These are phyloP conservation scores for Fusarium sp. DNA, from an alignment of 2,329 filamentous ascomycete species.

Conservation along the genomic window DNA sequence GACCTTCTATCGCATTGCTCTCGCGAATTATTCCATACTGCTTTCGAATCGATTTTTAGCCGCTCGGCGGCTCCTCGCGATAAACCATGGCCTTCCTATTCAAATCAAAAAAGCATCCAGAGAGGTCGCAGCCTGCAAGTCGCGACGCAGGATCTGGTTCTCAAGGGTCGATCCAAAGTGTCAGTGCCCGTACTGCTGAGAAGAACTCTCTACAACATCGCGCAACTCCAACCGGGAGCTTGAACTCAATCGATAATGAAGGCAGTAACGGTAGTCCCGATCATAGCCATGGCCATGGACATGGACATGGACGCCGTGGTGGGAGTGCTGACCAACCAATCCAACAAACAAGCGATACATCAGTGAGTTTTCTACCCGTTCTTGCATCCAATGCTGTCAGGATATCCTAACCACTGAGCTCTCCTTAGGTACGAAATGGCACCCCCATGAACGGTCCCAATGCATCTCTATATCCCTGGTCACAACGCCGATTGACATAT, in stretches of 20 bases:
- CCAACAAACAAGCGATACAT: conserved; percentile 47
- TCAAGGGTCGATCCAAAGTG: conserved; percentile 59
- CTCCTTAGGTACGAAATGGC: conserved; percentile 63
- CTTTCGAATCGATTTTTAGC: conserved; percentile 35
- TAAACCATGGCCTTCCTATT: conserved; percentile 80
- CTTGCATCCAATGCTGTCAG: not conserved
- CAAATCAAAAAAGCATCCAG: conserved; percentile 81
- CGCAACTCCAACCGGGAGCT: conserved; percentile 78
- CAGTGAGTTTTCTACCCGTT: conserved; percentile 48
- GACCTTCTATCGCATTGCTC: conserved; percentile 12
- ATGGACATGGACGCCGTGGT: conserved; percentile 58
- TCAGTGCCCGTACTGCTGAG: conserved; percentile 58
- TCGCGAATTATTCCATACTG: conserved; percentile 23
- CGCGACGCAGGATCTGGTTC: conserved; percentile 60
- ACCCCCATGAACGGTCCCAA: conserved; percentile 65
- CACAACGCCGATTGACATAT: conserved; percentile 86
- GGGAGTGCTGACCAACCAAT: conserved; percentile 59
- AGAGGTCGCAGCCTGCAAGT: conserved; percentile 61
- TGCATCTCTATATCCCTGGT: conserved; percentile 93
- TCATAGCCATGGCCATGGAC: conserved; percentile 57
- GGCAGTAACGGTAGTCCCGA: conserved; percentile 69
- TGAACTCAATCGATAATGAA: conserved; percentile 74
- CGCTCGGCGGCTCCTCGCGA: conserved; percentile 50
- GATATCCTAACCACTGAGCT: conserved; percentile 14
- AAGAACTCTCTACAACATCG: conserved; percentile 62